Evolutionary conservation across 2,329 filamentous ascomycete species (phyloP).

Genomic region (Aspergillus quadrilineatus): DNA sequence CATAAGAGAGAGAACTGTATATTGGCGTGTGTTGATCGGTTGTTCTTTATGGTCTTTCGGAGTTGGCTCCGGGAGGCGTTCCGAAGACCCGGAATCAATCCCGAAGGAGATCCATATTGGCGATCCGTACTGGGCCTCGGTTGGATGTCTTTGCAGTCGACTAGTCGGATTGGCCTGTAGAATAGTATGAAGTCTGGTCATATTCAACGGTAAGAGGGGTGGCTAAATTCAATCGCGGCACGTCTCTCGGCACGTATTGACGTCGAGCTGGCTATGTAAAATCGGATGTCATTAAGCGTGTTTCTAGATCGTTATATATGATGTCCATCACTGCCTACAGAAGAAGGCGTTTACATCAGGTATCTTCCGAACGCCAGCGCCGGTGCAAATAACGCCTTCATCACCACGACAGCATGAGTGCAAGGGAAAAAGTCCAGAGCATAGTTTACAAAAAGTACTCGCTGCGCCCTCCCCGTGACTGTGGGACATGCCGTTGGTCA

Average conservation of each 20-base stretch:
- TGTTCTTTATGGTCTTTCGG: conserved; percentile 2
- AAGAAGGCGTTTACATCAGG: conserved; percentile 17
- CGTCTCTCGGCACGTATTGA: neutral
- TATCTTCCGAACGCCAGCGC: conserved; percentile 35
- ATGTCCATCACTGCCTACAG: conserved; percentile 24
- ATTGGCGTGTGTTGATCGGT: neutral
- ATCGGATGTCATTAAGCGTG: conserved; percentile 32
- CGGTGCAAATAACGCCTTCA: conserved; percentile 29
- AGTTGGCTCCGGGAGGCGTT: conserved; percentile 16
- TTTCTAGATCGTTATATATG: conserved; percentile 38
- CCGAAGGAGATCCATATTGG: conserved; percentile 6
- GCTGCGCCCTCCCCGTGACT: conserved; percentile 46
- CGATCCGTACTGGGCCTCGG: neutral
- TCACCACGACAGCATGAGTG: conserved; percentile 10
- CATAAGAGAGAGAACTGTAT: neutral
- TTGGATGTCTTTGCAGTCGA: neutral
- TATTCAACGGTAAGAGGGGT: neutral
- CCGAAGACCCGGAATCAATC: conserved; percentile 18
- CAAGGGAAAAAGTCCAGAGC: conserved; percentile 9
- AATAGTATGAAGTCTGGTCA: neutral
- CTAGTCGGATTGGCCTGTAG: neutral
- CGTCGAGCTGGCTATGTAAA: neutral
- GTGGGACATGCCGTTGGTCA: conserved; percentile 47
- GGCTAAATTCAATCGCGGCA: neutral
- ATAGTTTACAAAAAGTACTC: conserved; percentile 49